These are phyloP conservation scores for Coelastrella sp. DNA, from an alignment of 139 green algal genomes.

Conservation along the genomic window DNA sequence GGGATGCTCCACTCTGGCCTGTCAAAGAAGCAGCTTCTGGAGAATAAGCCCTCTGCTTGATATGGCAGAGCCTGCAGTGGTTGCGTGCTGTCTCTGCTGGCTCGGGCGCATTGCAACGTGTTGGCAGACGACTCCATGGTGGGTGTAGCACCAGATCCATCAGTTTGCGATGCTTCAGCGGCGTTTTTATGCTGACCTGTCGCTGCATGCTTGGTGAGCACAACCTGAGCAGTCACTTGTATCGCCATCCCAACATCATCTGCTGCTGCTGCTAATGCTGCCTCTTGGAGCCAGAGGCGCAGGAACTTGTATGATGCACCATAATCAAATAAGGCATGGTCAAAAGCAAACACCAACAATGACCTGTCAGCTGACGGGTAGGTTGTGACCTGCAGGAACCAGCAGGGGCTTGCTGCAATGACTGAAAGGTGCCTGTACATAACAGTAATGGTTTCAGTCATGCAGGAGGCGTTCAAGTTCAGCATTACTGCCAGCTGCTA, in stretches of 20 bases:
- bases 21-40: background rate
- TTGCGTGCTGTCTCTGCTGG: background rate
- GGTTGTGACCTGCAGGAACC: background rate
- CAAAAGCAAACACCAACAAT: conserved; percentile 13
- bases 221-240: background rate
- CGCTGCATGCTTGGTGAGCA: background rate
- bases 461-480: no score
- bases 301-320: conserved; percentile 4
- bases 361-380: background rate
- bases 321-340: conserved; percentile 33
- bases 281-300: conserved; percentile 16
- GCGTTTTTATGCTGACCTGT: background rate
- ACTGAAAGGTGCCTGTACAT: background rate
- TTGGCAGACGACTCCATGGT: background rate
- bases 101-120: background rate
- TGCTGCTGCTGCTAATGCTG: background rate
- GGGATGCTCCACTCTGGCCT: background rate
- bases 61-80: background rate
- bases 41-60: background rate
- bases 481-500: no score
- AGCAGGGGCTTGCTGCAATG: background rate
- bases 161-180: background rate
- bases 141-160: background rate
- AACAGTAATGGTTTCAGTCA: no score
- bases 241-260: background rate